Base-by-base conservation (phyloP, 257 asterid genomes). In the Fraxinus quadrangulata region DNA sequence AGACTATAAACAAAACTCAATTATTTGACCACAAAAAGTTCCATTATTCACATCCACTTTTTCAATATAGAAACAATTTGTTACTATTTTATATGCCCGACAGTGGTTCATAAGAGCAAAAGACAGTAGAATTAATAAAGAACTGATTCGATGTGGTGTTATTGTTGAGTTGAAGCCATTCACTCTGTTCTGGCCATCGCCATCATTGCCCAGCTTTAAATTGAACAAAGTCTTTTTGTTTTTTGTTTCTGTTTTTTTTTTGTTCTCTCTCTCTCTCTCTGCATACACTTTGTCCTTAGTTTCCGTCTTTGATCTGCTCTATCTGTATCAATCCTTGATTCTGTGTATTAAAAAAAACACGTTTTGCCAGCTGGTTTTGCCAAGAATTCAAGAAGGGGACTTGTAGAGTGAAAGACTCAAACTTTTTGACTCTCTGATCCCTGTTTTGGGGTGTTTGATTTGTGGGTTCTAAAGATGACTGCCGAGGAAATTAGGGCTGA, bases 401-500 rank as follows among this genome's bases (percentile, higher is more conserved):
- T 78, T 82, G 67, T 71, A 30, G 74, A 19, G 75, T 23, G 42
- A 61, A 81, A 79, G 77, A 61, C 70, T 21, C 47, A 2, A 40
- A 40, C 47, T 40, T 40, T 40, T 40, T 40, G 47, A 61, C 14
- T 70, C 28, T 75, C 78, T 51, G 74, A 70, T 76, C 78, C 74
- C 67, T 70, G 78, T 59, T 77, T 40, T 75, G 79, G 47, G 82
- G 45, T 34, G 28, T 78, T 73, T 56, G 69, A 76, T 33, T 75
- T 71, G 61, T 17, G 81, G 72, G 67, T 17, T 81, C 30, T 26
- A 59, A 79, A 70, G 79, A 88, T 88, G 90, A 86, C 87, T 21
- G 83, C 83, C 82, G 92, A 84, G 81, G 79, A 79, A 69, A 75
- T 78, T 54, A 77, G 79, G 77, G 82, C 75, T 78, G 88, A 49